Percentiles rank a stretch among this genome's conserved stretches.
These are phyloP conservation scores for Gossypium mustelinum DNA, from an alignment of 345 rosid genomes.

Conservation along the genomic window DNA sequence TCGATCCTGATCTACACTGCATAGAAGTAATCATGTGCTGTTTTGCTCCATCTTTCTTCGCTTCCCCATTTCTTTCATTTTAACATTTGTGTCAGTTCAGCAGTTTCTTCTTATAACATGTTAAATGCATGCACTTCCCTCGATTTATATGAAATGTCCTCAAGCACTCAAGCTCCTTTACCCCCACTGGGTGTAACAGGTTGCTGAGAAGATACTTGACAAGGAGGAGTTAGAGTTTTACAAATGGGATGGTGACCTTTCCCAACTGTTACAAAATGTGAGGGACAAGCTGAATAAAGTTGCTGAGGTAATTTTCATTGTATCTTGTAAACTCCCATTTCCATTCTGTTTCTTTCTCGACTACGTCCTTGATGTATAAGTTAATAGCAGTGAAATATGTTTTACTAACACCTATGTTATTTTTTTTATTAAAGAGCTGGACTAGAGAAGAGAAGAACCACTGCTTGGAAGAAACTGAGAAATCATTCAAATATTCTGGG, in stretches of 20 bases:
- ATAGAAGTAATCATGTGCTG: neutral
- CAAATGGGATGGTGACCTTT: constrained; percentile 91
- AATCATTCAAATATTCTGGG: constrained; percentile 87
- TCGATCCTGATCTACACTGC: neutral
- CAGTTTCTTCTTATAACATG: neutral
- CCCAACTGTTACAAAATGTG: constrained; percentile 67
- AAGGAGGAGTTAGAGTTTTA: constrained; percentile 70
- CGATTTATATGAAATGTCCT: neutral
- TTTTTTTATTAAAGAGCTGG: constrained; percentile 51
- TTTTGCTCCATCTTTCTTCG: neutral
- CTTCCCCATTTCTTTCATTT: neutral
- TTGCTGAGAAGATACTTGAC: constrained; percentile 64
- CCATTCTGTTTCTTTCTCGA: neutral
- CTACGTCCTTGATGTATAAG: neutral
- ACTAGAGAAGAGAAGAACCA: constrained; percentile 82
- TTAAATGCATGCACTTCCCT: neutral
- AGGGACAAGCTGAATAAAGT: constrained; percentile 75
- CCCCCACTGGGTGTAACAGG: constrained; percentile 34
- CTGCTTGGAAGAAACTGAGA: constrained; percentile 94
- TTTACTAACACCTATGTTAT: neutral
- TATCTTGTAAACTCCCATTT: neutral
- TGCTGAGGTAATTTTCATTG: constrained; percentile 45
- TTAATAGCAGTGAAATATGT: no score
- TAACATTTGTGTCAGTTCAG: neutral
- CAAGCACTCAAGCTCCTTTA: neutral